Percentiles rank a stretch among this genome's conserved stretches.
Evolutionary conservation across 2,329 filamentous ascomycete species (phyloP).

Genomic region (Pseudodiploospora longispora): DNA sequence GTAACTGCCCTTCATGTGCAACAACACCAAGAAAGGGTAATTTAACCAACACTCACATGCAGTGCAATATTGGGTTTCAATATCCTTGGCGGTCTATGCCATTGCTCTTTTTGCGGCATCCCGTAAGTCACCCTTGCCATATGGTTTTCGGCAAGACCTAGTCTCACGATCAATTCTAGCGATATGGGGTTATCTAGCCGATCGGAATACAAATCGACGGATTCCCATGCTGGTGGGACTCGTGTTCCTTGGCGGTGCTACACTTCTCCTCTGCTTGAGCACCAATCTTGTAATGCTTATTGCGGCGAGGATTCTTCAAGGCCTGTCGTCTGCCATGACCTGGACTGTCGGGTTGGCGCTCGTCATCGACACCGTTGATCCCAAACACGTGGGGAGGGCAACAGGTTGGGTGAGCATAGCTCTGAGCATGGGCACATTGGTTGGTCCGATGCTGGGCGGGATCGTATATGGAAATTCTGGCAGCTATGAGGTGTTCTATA

Average conservation of each 20-base stretch:
- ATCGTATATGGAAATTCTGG: conserved; percentile 24
- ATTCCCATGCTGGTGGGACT: conserved; percentile 26
- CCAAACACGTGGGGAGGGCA: conserved; percentile 21
- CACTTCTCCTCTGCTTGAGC: conserved; percentile 23
- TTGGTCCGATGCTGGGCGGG: conserved; percentile 25
- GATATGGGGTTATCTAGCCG: conserved; percentile 28
- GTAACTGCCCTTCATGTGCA: background rate
- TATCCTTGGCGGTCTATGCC: conserved; percentile 26
- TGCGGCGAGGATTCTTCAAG: conserved; percentile 24
- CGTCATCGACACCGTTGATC: conserved; percentile 25
- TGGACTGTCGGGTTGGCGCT: conserved; percentile 30
- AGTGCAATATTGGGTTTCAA: conserved; percentile 29
- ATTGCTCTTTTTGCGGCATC: conserved; percentile 22
- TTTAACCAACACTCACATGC: background rate
- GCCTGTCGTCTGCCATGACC: conserved; percentile 24
- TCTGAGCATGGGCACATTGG: conserved; percentile 23
- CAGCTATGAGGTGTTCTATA: conserved; percentile 26
- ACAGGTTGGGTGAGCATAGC: conserved; percentile 27
- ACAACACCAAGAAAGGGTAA: background rate
- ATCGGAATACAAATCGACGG: conserved; percentile 23
- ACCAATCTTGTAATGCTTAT: conserved; percentile 23
- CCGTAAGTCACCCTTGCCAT: conserved; percentile 15
- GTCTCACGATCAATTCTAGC: conserved; percentile 14
- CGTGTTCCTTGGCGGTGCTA: conserved; percentile 20
- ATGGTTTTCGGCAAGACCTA: background rate